Conservation (phyloP, 2,329 filamentous ascomycete species). For the Metarhizium robertsii region DNA sequence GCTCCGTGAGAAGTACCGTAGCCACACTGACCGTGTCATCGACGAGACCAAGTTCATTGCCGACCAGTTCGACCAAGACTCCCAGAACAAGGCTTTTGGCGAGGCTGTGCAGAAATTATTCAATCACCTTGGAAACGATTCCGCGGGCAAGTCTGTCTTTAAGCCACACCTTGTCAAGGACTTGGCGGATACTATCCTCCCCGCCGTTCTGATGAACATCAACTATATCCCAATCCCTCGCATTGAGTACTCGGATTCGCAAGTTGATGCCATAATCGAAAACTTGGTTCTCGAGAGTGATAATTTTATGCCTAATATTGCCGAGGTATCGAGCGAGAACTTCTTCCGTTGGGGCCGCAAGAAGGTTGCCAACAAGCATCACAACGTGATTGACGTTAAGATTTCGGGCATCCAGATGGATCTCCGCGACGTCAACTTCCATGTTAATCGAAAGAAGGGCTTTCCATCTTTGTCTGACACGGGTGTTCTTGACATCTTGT, state of each 20-base stretch:
- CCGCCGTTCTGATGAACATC: constrained; percentile 70
- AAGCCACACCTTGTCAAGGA: constrained; percentile 92
- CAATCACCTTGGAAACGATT: constrained; percentile 75
- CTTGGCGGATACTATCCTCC: constrained; percentile 76
- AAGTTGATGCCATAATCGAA: constrained; percentile 83
- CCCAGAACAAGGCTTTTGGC: constrained; percentile 75
- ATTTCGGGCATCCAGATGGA: constrained; percentile 91
- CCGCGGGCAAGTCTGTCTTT: constrained; percentile 75
- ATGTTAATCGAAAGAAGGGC: constrained; percentile 89
- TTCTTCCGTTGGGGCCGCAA: constrained; percentile 94
- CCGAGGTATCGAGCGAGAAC: constrained; percentile 86
- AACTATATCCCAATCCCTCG: constrained; percentile 89
- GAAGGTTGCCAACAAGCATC: constrained; percentile 68
- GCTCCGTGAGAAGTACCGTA: constrained; percentile 78
- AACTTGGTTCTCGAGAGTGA: constrained; percentile 93
- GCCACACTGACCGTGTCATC: constrained; percentile 75
- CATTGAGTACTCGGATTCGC: constrained; percentile 81
- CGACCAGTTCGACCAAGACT: constrained; percentile 81
- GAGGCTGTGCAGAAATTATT: constrained; percentile 75
- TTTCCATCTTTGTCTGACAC: constrained; percentile 83
- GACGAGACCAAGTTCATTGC: constrained; percentile 87
- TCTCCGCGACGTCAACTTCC: constrained; percentile 81
- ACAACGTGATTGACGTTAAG: constrained; percentile 74
- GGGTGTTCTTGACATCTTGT: constrained; percentile 79
- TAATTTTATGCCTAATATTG: constrained; percentile 88